These are phyloP conservation scores for Sanghuangporus baumii DNA, from an alignment of 1,284 basidiomycete genomes.

Conservation along the genomic window DNA sequence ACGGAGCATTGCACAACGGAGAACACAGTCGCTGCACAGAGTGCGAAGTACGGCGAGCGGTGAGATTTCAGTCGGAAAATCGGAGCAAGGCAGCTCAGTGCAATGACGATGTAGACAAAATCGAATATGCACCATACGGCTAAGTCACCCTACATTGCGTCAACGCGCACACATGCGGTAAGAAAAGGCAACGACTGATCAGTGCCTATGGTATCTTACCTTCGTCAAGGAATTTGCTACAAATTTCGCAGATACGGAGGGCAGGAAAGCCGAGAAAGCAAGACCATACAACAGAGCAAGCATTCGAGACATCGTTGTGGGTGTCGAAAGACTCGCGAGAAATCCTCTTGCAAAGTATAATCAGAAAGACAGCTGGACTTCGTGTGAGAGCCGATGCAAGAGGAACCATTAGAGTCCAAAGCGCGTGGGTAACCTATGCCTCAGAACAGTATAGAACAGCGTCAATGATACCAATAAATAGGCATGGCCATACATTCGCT, in stretches of 20 bases:
- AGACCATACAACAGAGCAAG: neutral
- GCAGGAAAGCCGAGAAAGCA: neutral
- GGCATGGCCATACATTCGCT: neutral
- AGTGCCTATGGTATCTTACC: neutral
- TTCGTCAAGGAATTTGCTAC: neutral
- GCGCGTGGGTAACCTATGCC: neutral
- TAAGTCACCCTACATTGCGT: conserved; percentile 1
- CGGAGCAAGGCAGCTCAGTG: neutral
- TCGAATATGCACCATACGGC: conserved; percentile 12
- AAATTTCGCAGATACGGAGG: neutral
- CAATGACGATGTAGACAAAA: conserved; percentile 3
- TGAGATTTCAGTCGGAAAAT: neutral
- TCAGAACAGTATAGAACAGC: neutral
- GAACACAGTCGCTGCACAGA: conserved; percentile 4
- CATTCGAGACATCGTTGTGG: neutral
- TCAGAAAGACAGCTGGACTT: neutral
- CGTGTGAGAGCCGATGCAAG: neutral
- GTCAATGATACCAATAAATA: neutral
- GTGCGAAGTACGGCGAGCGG: neutral
- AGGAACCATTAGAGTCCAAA: neutral
- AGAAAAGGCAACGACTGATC: neutral
- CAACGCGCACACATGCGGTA: neutral
- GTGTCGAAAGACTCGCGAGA: neutral
- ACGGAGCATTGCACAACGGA: neutral
- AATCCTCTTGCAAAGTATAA: neutral